Percentiles rank a stretch among this genome's conserved stretches.
Conservation (phyloP, 129 eudicot species). For the Rutidosis leptorrhynchoides region DNA sequence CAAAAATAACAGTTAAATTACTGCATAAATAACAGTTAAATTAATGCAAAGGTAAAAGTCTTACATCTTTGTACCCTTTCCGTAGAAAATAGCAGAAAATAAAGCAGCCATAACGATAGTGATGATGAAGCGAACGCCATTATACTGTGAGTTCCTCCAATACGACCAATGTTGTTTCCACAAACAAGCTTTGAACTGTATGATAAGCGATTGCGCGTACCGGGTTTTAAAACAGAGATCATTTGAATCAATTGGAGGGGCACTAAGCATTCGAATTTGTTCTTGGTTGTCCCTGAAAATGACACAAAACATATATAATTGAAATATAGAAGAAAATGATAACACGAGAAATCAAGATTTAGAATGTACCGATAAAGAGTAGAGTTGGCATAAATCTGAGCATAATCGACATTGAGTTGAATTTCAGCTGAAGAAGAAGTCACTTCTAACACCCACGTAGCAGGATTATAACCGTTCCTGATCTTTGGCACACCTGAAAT, state of each 20-base stretch:
- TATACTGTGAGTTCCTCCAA: conserved; percentile 51
- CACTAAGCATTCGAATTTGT: conserved; percentile 17
- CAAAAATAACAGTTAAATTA: conserved; percentile 11
- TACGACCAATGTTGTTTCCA: conserved; percentile 55
- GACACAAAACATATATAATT: conserved; percentile 10
- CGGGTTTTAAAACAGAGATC: conserved; percentile 11
- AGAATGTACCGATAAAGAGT: conserved; percentile 18
- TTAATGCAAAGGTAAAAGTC: no score
- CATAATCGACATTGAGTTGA: conserved; percentile 21
- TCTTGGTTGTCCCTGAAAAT: conserved; percentile 19
- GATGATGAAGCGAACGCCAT: conserved; percentile 35
- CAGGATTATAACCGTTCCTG: conserved; percentile 27
- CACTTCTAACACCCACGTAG: conserved; percentile 32
- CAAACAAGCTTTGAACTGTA: conserved; percentile 49
- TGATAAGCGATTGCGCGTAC: conserved; percentile 14
- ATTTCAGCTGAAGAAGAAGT: conserved; percentile 20
- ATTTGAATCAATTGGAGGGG: conserved; percentile 19
- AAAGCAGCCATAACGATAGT: conserved; percentile 39
- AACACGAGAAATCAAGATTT: background rate
- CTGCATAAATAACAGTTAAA: conserved; percentile 10
- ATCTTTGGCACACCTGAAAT: conserved; percentile 30
- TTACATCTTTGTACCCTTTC: conserved; percentile 37
- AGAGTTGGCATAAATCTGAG: conserved; percentile 21
- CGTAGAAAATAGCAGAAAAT: conserved; percentile 40
- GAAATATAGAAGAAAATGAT: background rate